These are phyloP conservation scores for Nakaseomyces kungkrabaensis DNA, from an alignment of 1,139 yeast species.

Conservation along the genomic window DNA sequence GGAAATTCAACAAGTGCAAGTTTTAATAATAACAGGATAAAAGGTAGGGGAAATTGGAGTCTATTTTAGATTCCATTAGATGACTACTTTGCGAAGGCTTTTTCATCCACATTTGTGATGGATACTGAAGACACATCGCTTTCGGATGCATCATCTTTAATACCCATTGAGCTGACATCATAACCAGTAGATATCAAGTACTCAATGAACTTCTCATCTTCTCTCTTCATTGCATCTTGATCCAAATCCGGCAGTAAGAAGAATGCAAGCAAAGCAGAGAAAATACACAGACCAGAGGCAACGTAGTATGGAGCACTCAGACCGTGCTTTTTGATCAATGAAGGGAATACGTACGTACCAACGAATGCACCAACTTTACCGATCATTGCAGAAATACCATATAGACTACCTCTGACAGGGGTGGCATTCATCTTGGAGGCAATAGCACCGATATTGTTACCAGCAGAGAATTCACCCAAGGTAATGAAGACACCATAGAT, in stretches of 20 bases:
- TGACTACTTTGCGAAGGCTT: neutral
- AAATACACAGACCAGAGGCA: slow-evolving; percentile 60
- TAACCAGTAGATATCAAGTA: slow-evolving; percentile 51
- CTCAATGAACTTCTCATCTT: slow-evolving; percentile 55
- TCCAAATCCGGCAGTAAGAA: slow-evolving; percentile 67
- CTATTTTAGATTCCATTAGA: neutral
- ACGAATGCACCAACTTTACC: slow-evolving; percentile 91
- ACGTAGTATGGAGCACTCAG: slow-evolving; percentile 67
- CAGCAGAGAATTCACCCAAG: slow-evolving; percentile 90
- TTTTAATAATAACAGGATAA: neutral
- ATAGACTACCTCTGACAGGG: slow-evolving; percentile 81
- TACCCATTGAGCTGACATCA: slow-evolving; percentile 33
- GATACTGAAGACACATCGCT: neutral
- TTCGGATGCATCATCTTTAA: neutral
- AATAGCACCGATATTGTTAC: slow-evolving; percentile 80
- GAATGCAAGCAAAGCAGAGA: slow-evolving; percentile 56
- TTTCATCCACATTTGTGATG: neutral
- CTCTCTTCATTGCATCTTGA: slow-evolving; percentile 66
- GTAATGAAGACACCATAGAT: slow-evolving; percentile 80
- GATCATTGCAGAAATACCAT: slow-evolving; percentile 82
- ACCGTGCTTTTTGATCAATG: slow-evolving; percentile 27
- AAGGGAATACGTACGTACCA: slow-evolving; percentile 33
- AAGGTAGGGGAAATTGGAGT: neutral
- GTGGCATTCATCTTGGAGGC: slow-evolving; percentile 85
- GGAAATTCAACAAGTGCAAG: too few species aligned